Evolutionary conservation across 352 stramenopile species (phyloP).

Genomic region (Pythium biforme): DNA sequence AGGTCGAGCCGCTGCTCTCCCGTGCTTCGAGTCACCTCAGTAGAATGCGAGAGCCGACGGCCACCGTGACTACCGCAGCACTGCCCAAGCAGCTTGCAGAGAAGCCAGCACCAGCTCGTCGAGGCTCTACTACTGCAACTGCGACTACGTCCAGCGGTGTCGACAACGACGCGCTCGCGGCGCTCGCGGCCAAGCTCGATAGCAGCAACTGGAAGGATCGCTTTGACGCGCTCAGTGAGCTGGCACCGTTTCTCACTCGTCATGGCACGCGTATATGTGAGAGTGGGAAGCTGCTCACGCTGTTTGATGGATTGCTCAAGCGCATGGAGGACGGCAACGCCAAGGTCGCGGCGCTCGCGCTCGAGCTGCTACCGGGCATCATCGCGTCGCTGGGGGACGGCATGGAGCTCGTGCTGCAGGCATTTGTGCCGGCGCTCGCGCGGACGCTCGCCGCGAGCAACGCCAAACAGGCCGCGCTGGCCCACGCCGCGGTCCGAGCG

Average conservation of each 20-base stretch:
- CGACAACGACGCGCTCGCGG: slow-evolving; percentile 39
- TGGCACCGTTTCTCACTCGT: slow-evolving; percentile 36
- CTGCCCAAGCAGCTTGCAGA: background rate
- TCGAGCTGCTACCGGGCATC: slow-evolving; percentile 57
- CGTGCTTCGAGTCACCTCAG: slow-evolving; percentile 7
- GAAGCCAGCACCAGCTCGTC: background rate
- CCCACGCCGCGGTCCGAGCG: slow-evolving; percentile 38
- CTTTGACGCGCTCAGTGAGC: slow-evolving; percentile 53
- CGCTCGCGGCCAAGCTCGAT: slow-evolving; percentile 49
- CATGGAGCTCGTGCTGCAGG: slow-evolving; percentile 59
- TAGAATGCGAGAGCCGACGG: background rate
- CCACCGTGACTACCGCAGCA: too few relatives aligned
- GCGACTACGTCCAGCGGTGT: slow-evolving; percentile 7
- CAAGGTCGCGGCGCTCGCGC: slow-evolving; percentile 60
- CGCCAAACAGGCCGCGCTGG: slow-evolving; percentile 42
- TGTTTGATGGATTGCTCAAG: slow-evolving; percentile 75
- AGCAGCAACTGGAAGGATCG: slow-evolving; percentile 83
- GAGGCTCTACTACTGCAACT: background rate
- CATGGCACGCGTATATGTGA: slow-evolving; percentile 27
- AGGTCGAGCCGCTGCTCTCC: slow-evolving; percentile 48
- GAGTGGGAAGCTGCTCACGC: slow-evolving; percentile 45
- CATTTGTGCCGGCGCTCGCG: slow-evolving; percentile 48
- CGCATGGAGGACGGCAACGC: slow-evolving; percentile 75
- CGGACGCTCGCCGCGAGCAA: slow-evolving; percentile 64
- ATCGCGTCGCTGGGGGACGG: slow-evolving; percentile 46